Base-by-base conservation (phyloP, 108 stramenopile species). In the Heterococcus sp. region DNA sequence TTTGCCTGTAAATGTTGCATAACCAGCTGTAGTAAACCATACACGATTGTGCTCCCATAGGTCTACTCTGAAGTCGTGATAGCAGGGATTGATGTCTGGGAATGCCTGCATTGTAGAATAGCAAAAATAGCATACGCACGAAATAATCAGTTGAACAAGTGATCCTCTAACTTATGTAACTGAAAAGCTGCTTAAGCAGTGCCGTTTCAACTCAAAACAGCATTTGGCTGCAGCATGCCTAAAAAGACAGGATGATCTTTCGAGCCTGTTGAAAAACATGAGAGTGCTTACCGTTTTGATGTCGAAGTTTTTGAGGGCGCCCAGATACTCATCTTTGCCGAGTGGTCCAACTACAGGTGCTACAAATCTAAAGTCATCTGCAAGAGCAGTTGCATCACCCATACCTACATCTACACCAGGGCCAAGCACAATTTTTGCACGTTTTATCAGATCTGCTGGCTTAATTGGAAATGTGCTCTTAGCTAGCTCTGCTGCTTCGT, bases 71-170 rank as follows among this genome's bases (percentile, higher is more conserved):
- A 73, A 76, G 35, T 35, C 32, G 67, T 76, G 67, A 38, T 68
- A 73, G 66, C 67, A 28, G 79, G 35, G 29, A 14, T 65, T 11
- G 65, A 80, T 73, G 39, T 80, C 79, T 65, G 79, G 79, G 72
- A 80, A 80, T 29, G 72, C 79, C n/a, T n/a, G n/a, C n/a, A n/a
- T n/a, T n/a, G n/a, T n/a, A 1, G 4, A 28, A 30, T n/a, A 32
- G 8, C 66, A n/a, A n/a, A n/a, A n/a, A n/a, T n/a, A n/a, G n/a
- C n/a, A n/a, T n/a, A n/a, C n/a, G n/a, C n/a, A n/a, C n/a, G n/a
- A n/a, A n/a, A n/a, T n/a, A n/a, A n/a, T n/a, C n/a, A n/a, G n/a
- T n/a, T n/a, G n/a, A n/a, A n/a, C n/a, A n/a, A n/a, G n/a, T n/a
- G n/a, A n/a, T n/a, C n/a, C n/a, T n/a, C n/a, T n/a, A n/a, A n/a